Conservation (phyloP, 2,329 filamentous ascomycete species). For the Penicillium sp. region DNA sequence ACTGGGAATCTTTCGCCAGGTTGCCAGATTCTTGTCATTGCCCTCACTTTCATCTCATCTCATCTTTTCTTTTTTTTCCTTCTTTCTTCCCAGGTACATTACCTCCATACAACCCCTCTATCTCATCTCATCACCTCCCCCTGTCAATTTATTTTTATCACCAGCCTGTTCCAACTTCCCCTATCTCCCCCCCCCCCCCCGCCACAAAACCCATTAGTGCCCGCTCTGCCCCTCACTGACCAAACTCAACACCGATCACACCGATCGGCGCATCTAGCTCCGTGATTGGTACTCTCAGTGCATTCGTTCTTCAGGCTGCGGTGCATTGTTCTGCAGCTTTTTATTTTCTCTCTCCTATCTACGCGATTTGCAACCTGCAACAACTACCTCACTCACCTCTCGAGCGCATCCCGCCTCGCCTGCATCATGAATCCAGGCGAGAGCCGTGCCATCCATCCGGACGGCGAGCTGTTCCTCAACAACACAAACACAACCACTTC, state of each 20-base stretch:
- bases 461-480: constrained; percentile 78
- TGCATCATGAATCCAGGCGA: constrained; percentile 52
- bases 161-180: constrained; percentile 1
- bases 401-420: constrained; percentile 10
- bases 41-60: too few relatives aligned
- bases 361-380: constrained; percentile 7
- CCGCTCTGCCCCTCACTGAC: constrained; percentile 22
- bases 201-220: constrained; percentile 15
- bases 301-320: constrained; percentile 11
- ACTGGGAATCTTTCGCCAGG: neutral
- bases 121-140: neutral
- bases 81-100: neutral
- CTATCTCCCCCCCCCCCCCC: neutral
- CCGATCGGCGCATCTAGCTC: constrained; percentile 27
- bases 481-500: constrained; percentile 52
- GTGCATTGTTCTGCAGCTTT: constrained; percentile 15
- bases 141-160: constrained; percentile 14
- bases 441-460: constrained; percentile 68
- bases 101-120: neutral
- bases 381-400: neutral
- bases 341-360: constrained; percentile 6
- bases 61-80: neutral
- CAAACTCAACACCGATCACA: constrained; percentile 10
- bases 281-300: constrained; percentile 21
- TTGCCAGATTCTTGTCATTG: constrained; percentile 7